A percentile compares a stretch with the other conserved stretches of the same genome.
Conservation (phyloP, 2,329 filamentous ascomycete genomes). For the Aspergillus candidus region DNA sequence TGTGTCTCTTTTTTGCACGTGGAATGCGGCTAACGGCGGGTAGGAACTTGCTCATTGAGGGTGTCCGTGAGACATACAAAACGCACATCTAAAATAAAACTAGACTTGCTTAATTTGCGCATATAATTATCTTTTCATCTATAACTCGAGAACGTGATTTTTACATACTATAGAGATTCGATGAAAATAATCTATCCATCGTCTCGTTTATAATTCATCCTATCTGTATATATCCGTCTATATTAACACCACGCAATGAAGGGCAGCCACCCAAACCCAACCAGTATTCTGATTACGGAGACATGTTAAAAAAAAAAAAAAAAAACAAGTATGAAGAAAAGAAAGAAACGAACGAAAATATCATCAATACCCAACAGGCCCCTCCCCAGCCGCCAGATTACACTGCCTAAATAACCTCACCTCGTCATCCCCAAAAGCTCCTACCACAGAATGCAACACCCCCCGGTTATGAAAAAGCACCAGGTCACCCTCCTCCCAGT, state of each 20-base stretch:
- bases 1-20: constrained; percentile 17
- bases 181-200: too few species aligned
- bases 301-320: background rate
- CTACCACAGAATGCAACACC: constrained; percentile 67
- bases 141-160: too few species aligned
- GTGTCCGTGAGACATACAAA: background rate
- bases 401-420: constrained; percentile 71
- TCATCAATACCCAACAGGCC: constrained; percentile 3
- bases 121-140: too few species aligned
- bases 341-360: background rate
- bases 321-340: background rate
- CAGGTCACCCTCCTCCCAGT: constrained; percentile 71
- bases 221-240: too few species aligned
- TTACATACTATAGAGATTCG: too few species aligned
- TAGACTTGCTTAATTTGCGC: background rate
- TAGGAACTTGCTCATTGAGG: constrained; percentile 6
- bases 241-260: too few species aligned
- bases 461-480: constrained; percentile 76
- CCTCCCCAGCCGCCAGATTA: constrained; percentile 56
- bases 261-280: too few species aligned
- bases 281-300: too few species aligned
- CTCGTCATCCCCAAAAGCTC: constrained; percentile 67
- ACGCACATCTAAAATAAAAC: background rate
- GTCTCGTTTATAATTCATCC: too few species aligned
- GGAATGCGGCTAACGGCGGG: background rate